phyloP scores from a whole-genome alignment of 345 rosid species.

The Camelina hispida region DNA sequence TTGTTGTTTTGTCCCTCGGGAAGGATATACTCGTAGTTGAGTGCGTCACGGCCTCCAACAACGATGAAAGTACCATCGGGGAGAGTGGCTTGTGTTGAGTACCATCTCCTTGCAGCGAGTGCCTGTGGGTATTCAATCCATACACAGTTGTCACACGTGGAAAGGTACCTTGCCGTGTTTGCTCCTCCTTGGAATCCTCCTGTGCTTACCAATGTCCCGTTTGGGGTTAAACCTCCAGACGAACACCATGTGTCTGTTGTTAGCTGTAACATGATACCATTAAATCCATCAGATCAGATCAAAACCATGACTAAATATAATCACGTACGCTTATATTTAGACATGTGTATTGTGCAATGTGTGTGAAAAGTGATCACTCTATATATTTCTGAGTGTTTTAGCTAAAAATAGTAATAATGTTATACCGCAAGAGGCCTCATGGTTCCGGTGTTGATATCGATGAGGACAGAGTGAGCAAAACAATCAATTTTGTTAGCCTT shows the following conservation, averaged over 20 bases:
- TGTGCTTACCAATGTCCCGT: constrained; percentile 73
- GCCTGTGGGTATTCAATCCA: constrained; percentile 74
- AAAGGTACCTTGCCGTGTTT: constrained; percentile 62
- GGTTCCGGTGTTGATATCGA: constrained; percentile 51
- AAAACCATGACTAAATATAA: neutral
- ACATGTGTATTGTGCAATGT: too few species aligned
- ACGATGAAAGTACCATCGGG: constrained; percentile 75
- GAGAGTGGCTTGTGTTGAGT: constrained; percentile 74
- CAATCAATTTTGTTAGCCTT: constrained; percentile 55
- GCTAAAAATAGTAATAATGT: neutral
- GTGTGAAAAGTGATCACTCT: too few species aligned
- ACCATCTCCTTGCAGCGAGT: constrained; percentile 80
- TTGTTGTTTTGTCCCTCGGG: constrained; percentile 53
- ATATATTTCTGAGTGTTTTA: neutral
- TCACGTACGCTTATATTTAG: too few species aligned
- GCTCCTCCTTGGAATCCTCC: constrained; percentile 79
- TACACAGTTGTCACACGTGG: constrained; percentile 39
- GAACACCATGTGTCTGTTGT: constrained; percentile 96
- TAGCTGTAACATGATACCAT: constrained; percentile 50
- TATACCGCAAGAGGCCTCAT: constrained; percentile 62
- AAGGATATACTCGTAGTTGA: constrained; percentile 74
- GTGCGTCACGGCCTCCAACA: constrained; percentile 79
- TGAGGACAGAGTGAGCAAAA: constrained; percentile 62
- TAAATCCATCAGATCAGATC: constrained; percentile 15
- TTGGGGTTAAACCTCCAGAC: constrained; percentile 72